phyloP scores from a whole-genome alignment of 192 early-diverging fungal species.

The Coemansia sp. region DNA sequence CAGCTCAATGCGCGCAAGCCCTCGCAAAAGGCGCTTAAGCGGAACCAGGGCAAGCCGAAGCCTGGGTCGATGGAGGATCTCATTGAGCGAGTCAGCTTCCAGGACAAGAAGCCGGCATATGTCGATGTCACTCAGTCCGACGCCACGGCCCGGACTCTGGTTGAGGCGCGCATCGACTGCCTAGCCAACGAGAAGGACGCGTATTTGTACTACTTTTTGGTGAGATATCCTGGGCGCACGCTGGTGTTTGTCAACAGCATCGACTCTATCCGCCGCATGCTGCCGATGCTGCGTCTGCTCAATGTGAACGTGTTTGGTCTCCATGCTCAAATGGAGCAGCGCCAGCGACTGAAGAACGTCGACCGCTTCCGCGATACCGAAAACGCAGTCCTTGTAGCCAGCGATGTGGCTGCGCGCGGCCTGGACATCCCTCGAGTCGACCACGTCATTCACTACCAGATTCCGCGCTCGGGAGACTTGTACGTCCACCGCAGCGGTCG shows the following conservation, averaged over 20 bases:
- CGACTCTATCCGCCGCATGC: constrained; percentile 85
- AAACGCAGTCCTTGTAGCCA: constrained; percentile 86
- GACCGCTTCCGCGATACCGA: constrained; percentile 80
- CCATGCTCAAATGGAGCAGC: constrained; percentile 97
- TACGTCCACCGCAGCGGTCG: constrained; percentile 96
- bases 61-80: constrained; percentile 71
- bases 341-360: constrained; percentile 91
- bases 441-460: constrained; percentile 94
- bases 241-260: constrained; percentile 97
- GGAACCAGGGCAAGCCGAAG: constrained; percentile 17
- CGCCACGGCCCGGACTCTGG: constrained; percentile 69
- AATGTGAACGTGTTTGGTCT: constrained; percentile 76
- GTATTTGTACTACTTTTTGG: constrained; percentile 87
- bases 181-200: constrained; percentile 81
- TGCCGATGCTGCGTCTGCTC: constrained; percentile 81
- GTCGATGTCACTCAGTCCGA: constrained; percentile 73
- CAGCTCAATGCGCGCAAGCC: constrained; percentile 28
- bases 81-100: constrained; percentile 74
- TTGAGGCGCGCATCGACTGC: constrained; percentile 89
- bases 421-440: constrained; percentile 93
- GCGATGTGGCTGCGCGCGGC: constrained; percentile 95
- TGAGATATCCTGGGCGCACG: constrained; percentile 85
- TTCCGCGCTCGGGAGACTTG: constrained; percentile 90
- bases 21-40: constrained; percentile 27
- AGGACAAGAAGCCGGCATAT: constrained; percentile 70